Percentiles rank a stretch among this genome's conserved stretches.
phyloP scores from a whole-genome alignment of 441 rosid species.

The Corymbia citriodora region DNA sequence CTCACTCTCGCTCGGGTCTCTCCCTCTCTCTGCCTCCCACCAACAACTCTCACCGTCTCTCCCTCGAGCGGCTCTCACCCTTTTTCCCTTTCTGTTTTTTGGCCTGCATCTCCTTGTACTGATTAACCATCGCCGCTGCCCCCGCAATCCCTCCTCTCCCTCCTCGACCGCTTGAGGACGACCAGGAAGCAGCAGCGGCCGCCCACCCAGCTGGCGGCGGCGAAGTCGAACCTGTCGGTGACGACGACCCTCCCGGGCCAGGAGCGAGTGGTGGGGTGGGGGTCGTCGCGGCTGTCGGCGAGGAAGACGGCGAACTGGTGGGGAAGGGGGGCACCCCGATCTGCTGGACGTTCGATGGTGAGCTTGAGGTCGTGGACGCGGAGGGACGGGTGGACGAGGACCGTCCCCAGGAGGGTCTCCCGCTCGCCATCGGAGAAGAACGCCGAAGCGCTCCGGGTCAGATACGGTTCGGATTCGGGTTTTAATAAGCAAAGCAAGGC shows the following conservation, averaged over 20 bases:
- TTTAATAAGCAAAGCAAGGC: too few relatives aligned
- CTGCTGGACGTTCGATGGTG: slow-evolving; percentile 15
- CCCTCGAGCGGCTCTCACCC: too few relatives aligned
- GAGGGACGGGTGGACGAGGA: slow-evolving; percentile 19
- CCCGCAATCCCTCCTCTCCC: slow-evolving; percentile 9
- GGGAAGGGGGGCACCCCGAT: slow-evolving; percentile 32
- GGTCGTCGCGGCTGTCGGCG: neutral
- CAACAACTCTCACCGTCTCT: too few relatives aligned
- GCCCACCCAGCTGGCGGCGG: slow-evolving; percentile 13
- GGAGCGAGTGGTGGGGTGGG: neutral
- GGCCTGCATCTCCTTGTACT: too few relatives aligned
- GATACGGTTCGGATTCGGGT: too few relatives aligned
- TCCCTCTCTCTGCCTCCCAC: too few relatives aligned
- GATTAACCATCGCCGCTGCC: neutral
- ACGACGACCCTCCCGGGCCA: too few relatives aligned
- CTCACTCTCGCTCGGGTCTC: too few relatives aligned
- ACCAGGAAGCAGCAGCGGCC: slow-evolving; percentile 26
- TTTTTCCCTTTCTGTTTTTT: too few relatives aligned
- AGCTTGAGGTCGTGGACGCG: slow-evolving; percentile 28
- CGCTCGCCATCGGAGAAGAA: slow-evolving; percentile 44
- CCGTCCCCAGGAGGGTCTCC: slow-evolving; percentile 29
- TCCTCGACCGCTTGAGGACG: slow-evolving; percentile 28
- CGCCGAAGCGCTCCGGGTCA: slow-evolving; percentile 6
- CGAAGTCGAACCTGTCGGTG: slow-evolving; percentile 31
- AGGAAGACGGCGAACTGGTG: slow-evolving; percentile 35